Percentiles rank a stretch among this genome's conserved stretches.
These are phyloP conservation scores for Penicillium salamii DNA, from an alignment of 495 filamentous ascomycete genomes.

Conservation along the genomic window DNA sequence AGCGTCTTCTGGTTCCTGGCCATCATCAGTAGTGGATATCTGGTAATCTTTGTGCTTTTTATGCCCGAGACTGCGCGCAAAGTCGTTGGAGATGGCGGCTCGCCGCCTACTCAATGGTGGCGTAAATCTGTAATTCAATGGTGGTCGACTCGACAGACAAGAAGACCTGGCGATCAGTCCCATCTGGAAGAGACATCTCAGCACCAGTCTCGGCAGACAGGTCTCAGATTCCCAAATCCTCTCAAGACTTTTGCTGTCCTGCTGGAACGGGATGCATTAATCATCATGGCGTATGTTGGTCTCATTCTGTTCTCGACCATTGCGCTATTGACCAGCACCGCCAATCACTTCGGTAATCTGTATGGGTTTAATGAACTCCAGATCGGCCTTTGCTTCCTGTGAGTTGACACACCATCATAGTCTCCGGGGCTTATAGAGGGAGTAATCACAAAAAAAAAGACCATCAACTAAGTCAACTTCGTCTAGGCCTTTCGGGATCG, in stretches of 20 bases:
- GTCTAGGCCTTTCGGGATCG: slow-evolving; percentile 48
- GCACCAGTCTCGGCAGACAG: slow-evolving; percentile 13
- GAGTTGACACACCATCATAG: neutral
- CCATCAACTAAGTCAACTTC: slow-evolving; percentile 7
- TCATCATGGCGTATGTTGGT: slow-evolving; percentile 55
- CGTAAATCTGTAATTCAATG: slow-evolving; percentile 40
- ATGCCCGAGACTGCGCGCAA: slow-evolving; percentile 69
- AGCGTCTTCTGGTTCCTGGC: slow-evolving; percentile 47
- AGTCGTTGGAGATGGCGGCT: slow-evolving; percentile 66
- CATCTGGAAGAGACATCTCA: neutral
- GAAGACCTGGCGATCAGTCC: slow-evolving; percentile 22
- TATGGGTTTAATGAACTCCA: slow-evolving; percentile 67
- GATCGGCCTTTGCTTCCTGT: slow-evolving; percentile 54
- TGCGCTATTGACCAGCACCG: slow-evolving; percentile 48
- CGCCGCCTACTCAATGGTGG: slow-evolving; percentile 28
- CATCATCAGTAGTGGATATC: slow-evolving; percentile 25
- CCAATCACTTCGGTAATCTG: slow-evolving; percentile 57
- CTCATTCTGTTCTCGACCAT: slow-evolving; percentile 54
- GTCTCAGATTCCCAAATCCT: slow-evolving; percentile 64
- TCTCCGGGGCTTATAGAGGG: too few species aligned
- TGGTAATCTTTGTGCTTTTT: slow-evolving; percentile 30
- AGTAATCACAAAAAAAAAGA: too few species aligned
- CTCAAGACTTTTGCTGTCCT: slow-evolving; percentile 60
- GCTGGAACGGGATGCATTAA: slow-evolving; percentile 59
- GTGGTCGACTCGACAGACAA: slow-evolving; percentile 3